Evolutionary conservation across 805 yeast genomes (phyloP), one percentile per base, ranked within the genome.

Genomic region (Candida pseudoglaebosa): DNA sequence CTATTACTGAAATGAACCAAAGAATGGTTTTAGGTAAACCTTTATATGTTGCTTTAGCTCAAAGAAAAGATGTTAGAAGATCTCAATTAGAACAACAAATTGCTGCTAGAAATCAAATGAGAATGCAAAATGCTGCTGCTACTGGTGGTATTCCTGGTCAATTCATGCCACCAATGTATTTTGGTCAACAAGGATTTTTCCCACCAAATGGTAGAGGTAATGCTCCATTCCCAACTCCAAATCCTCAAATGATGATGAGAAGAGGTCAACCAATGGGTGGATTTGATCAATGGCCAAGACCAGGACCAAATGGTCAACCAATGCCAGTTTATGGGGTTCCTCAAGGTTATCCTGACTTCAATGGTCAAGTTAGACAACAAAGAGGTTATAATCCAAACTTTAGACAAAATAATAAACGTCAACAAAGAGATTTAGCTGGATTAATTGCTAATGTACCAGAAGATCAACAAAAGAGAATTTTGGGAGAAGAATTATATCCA

Each of bases 1-100:
- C 99, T 50, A 88, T 91, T 65, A 78, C 91, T 55, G 99, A 91
- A 77, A 90, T 91, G 96, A 89, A 91, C 80, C 96, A 89, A 73
- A 85, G 89, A 65, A 84, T 91, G 83, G 80, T 93, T 55, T 82
- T 80, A 54, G 88, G 90, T 64, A 93, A 93, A 79, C 99, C 98
- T 58, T 77, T 93, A 62, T 93, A 91, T 67, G 99, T 93, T 70
- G 96, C 97, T 45, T 81, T 93, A 61, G 99, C 99, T 55, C 99
- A 93, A 80, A 86, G 96, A 70, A 91, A 88, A 75, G 99, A 91
- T 56, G 95, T 88, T 42, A 89, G 99, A 80, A 84, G 95, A 66
- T 79, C 87, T 56, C 98, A 93, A 76, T 77, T 93, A 66, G 91
- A 88, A 67, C 98, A 93, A 75, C 98, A 93, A 73, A 85, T 89